Conservation (phyloP, 441 rosid genomes). For the Pelargonium myrrhifolium region DNA sequence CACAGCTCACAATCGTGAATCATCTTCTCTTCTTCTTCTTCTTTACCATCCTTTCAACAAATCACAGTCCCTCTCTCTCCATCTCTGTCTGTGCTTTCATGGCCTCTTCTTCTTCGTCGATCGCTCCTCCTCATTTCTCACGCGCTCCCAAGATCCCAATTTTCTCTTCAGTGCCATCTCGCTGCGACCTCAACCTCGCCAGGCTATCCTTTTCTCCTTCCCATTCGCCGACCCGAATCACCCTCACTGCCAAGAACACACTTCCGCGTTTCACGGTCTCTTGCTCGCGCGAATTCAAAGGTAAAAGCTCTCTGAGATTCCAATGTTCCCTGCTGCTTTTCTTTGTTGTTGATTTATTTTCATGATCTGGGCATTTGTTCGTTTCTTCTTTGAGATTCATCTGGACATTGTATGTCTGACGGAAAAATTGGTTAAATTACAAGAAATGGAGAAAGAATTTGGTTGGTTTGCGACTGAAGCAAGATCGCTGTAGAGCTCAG, state of each 20-base stretch:
- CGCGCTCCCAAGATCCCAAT: neutral
- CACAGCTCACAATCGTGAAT: too few relatives aligned
- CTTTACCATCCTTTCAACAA: too few relatives aligned
- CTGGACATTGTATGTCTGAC: neutral
- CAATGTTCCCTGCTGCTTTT: neutral
- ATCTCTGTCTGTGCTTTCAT: neutral
- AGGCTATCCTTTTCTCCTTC: neutral
- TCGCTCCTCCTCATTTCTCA: neutral
- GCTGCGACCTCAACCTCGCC: neutral
- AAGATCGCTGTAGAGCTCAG: too few relatives aligned
- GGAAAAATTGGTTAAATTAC: neutral
- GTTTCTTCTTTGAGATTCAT: neutral
- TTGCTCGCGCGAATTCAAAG: constrained; percentile 5
- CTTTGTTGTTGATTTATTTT: neutral
- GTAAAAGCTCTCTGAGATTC: neutral
- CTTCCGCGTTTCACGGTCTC: neutral
- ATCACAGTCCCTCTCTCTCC: too few relatives aligned
- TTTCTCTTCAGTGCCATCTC: neutral
- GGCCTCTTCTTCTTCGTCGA: neutral
- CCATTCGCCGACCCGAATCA: neutral
- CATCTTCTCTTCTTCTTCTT: too few relatives aligned
- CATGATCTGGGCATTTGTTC: neutral
- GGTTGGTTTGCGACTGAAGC: too few relatives aligned
- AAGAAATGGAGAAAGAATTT: neutral
- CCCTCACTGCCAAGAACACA: neutral